phyloP scores from a whole-genome alignment of 2,329 filamentous ascomycete species.

The Calonectria pteridis region DNA sequence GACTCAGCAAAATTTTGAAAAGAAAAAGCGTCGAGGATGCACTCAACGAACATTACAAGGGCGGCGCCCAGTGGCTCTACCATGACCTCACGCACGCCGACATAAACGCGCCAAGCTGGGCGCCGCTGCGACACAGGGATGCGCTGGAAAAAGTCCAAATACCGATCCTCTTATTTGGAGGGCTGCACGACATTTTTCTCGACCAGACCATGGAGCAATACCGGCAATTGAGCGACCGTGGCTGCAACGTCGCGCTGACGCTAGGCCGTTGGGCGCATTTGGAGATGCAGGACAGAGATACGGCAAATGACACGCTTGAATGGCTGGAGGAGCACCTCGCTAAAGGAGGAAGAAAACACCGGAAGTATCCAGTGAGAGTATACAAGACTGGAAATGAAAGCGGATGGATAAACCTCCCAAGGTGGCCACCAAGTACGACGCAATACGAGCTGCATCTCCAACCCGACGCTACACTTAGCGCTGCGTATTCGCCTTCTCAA shows the following conservation, averaged over 20 bases:
- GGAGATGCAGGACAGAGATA: neutral
- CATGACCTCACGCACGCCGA: neutral
- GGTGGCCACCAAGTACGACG: neutral
- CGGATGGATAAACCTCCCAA: neutral
- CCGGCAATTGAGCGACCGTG: neutral
- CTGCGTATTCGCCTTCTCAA: neutral
- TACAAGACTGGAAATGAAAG: neutral
- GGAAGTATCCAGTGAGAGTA: neutral
- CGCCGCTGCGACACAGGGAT: neutral
- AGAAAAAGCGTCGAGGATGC: neutral
- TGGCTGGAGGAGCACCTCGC: neutral
- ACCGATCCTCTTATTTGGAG: neutral
- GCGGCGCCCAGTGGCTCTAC: neutral
- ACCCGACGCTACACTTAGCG: neutral
- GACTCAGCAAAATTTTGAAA: neutral
- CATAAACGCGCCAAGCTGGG: neutral
- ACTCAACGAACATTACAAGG: neutral
- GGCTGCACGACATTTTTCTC: neutral
- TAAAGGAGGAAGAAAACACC: neutral
- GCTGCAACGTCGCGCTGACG: neutral
- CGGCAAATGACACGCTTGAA: neutral
- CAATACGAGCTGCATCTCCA: neutral
- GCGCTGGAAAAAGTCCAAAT: neutral
- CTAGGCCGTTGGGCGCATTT: neutral
- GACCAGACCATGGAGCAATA: conserved; percentile 11